These are phyloP conservation scores for Aureobasidium sp. DNA, from an alignment of 2,329 filamentous ascomycete genomes.

Conservation along the genomic window DNA sequence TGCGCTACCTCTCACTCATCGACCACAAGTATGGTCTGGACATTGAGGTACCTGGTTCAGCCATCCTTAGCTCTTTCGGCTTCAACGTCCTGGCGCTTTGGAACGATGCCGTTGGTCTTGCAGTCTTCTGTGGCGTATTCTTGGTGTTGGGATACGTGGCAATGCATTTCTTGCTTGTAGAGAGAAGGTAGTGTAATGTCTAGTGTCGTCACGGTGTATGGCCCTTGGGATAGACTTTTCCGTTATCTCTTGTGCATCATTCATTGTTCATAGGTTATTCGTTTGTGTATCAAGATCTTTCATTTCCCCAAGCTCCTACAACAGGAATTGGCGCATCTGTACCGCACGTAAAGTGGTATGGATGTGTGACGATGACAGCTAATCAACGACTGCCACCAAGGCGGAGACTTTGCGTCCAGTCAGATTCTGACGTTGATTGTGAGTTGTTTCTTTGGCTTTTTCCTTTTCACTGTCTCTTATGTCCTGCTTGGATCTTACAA, in stretches of 20 bases:
- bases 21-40: constrained; percentile 95
- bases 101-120: constrained; percentile 74
- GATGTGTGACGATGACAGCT: background rate
- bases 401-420: background rate
- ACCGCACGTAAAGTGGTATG: background rate
- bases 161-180: constrained; percentile 89
- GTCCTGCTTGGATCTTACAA: background rate
- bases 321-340: background rate
- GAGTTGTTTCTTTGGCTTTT: background rate
- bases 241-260: background rate
- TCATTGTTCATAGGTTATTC: background rate
- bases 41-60: constrained; percentile 89
- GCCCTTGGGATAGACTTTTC: background rate
- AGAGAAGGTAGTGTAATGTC: constrained; percentile 56
- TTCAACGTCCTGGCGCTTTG: constrained; percentile 84
- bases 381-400: background rate
- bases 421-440: no score
- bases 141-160: constrained; percentile 80
- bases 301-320: background rate
- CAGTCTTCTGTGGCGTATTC: constrained; percentile 72
- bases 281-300: background rate
- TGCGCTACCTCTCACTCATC: constrained; percentile 76
- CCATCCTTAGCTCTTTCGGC: constrained; percentile 89
- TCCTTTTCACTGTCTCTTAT: background rate
- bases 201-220: background rate